Conservation (phyloP, 495 filamentous ascomycete genomes). For the Astrothelium macrocarpum region DNA sequence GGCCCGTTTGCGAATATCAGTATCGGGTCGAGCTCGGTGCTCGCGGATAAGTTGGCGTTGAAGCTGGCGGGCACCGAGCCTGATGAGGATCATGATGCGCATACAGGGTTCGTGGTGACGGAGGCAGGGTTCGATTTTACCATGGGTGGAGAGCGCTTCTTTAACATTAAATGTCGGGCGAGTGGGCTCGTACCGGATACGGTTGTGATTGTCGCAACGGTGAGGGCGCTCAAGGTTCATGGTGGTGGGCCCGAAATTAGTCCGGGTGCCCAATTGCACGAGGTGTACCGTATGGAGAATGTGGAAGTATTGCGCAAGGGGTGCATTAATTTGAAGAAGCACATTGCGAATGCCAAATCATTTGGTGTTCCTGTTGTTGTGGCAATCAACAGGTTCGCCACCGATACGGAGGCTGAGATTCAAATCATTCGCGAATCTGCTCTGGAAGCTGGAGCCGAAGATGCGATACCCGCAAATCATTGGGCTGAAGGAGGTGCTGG, state of each 20-base stretch:
- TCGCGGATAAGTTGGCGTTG: constrained; percentile 89
- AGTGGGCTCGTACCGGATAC: constrained; percentile 87
- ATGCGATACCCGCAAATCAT: constrained; percentile 89
- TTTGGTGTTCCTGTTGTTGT: constrained; percentile 96
- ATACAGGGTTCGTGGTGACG: constrained; percentile 91
- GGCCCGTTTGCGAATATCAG: constrained; percentile 97
- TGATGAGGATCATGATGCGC: constrained; percentile 78
- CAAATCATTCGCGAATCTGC: constrained; percentile 81
- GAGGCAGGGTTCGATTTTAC: constrained; percentile 99
- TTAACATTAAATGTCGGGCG: constrained; percentile 98
- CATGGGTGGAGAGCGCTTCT: constrained; percentile 98
- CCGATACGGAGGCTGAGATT: constrained; percentile 89
- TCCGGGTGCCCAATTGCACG: constrained; percentile 68
- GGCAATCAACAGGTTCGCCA: constrained; percentile 91
- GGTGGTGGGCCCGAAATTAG: constrained; percentile 88
- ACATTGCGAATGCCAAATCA: constrained; percentile 74
- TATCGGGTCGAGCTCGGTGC: constrained; percentile 88
- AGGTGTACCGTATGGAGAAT: constrained; percentile 88
- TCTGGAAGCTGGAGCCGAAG: constrained; percentile 83
- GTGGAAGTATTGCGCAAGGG: constrained; percentile 80
- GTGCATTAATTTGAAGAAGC: constrained; percentile 89
- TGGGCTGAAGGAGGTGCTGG: constrained; percentile 94
- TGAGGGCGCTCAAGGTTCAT: constrained; percentile 92
- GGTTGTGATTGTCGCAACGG: constrained; percentile 90
- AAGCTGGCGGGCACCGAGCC: constrained; percentile 92